Base-by-base conservation (phyloP, 192 early-diverging fungal genomes). In the Spinellus fusiger region DNA sequence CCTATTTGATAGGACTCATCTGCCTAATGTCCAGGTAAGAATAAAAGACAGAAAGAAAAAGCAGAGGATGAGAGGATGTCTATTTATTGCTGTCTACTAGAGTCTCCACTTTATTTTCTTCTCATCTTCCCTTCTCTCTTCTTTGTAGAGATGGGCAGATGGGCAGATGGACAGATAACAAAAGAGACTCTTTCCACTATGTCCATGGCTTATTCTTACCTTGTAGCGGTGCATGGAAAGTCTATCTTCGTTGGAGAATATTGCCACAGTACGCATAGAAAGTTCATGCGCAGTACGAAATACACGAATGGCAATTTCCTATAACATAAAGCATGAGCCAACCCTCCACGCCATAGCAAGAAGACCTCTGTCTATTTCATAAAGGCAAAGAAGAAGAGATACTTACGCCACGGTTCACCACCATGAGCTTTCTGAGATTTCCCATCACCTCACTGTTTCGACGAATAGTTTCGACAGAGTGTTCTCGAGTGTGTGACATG, bases 1-100 rank as follows among this genome's bases (percentile, higher is more conserved):
- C 86, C 96, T 72, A 98, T 94, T 80, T 95, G 94, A 83, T 90
- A 98, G 4, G 93, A 87, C 75, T 98, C 93, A 73, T 96, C 92
- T 10, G 96, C 94, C 78, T 88, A 70, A 9, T 20, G 27, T n/a
- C n/a, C n/a, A 33, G 38, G 20, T 13, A 55, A 15, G 31, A 23
- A 62, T 22, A 54, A 25, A 27, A 68, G n/a, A 32, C n/a, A 51
- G 44, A 22, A 37, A 57, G 40, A 27, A 50, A 37, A 61, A 35
- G 28, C 23, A 68, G 58, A 65, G 37, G 1, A 13, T 35, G 13
- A 35, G 22, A 22, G 3, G 5, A 5, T 9, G 35, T 37, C 13
- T 37, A 5, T 37, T 37, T 37, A 37, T 37, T 37, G 5, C 13
- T 9, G 13, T 37, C 35, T 37, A 37, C 35, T 9, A 13, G 7